Evolutionary conservation across 2,329 filamentous ascomycete genomes (phyloP).

Genomic region (Ascochyta viciae-villosae): DNA sequence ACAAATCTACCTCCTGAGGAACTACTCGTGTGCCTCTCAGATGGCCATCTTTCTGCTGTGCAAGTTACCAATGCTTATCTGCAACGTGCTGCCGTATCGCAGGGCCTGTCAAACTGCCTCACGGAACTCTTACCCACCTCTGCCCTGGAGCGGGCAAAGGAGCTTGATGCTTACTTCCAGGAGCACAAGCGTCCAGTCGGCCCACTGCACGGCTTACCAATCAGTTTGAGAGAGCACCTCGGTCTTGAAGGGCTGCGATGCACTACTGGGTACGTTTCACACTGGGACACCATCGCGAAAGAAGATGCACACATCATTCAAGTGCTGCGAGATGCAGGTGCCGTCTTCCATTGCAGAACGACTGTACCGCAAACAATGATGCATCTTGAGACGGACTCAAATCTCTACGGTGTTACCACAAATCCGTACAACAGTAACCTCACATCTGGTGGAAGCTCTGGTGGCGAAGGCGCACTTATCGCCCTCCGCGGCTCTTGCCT

Average conservation of each 20-base stretch:
- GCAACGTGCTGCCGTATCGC: conserved; percentile 35
- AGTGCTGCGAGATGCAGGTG: conserved; percentile 58
- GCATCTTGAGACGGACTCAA: conserved; percentile 61
- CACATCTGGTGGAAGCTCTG: conserved; percentile 61
- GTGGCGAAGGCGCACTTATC: conserved; percentile 64
- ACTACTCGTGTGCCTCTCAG: conserved; percentile 24
- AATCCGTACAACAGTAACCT: conserved; percentile 62
- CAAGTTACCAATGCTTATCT: conserved; percentile 37
- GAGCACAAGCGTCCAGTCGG: conserved; percentile 50
- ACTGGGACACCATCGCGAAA: conserved; percentile 54
- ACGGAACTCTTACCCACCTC: conserved; percentile 39
- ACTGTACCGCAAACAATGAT: conserved; percentile 62
- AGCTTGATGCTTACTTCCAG: conserved; percentile 51
- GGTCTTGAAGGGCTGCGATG: conserved; percentile 57
- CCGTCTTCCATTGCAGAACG: conserved; percentile 61
- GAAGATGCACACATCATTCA: conserved; percentile 59
- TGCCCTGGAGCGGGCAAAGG: conserved; percentile 49
- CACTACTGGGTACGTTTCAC: conserved; percentile 59
- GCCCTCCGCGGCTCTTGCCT: conserved; percentile 60
- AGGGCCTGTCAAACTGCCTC: conserved; percentile 34
- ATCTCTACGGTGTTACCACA: conserved; percentile 60
- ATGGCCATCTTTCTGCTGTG: conserved; percentile 30
- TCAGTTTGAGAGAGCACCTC: conserved; percentile 60
- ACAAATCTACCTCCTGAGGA: conserved; percentile 30
- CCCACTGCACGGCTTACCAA: conserved; percentile 61